These are phyloP conservation scores for Mucor piriformis DNA, from an alignment of 371 early-diverging fungal species.

Conservation along the genomic window DNA sequence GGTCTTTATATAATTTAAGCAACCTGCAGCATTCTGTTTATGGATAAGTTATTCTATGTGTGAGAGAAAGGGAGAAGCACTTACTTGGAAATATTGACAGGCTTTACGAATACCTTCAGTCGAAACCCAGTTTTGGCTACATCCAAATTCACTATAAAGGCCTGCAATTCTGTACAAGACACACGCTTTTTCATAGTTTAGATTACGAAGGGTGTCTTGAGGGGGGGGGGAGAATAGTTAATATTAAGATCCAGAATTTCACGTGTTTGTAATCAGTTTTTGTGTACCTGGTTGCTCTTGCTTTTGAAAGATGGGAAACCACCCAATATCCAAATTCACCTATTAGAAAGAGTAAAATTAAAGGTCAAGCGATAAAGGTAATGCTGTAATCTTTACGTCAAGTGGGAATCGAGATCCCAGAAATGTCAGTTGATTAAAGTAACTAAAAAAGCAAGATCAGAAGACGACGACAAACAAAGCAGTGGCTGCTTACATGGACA, in stretches of 20 bases:
- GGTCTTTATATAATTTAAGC: conserved; percentile 62
- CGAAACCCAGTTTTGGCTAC: conserved; percentile 61
- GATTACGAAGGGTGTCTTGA: conserved; percentile 45
- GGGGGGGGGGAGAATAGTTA: not conserved
- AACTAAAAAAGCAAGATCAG: conserved; percentile 21
- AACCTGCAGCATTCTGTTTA: conserved; percentile 78
- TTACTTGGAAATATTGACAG: conserved; percentile 76
- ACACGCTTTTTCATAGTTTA: conserved; percentile 82
- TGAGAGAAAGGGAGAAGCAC: not conserved
- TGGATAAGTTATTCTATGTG: not conserved
- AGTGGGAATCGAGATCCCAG: conserved; percentile 48
- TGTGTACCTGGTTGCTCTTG: conserved; percentile 22
- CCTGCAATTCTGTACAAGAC: conserved; percentile 86
- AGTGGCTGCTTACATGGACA: conserved; percentile 26
- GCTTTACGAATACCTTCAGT: conserved; percentile 78
- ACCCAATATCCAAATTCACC: conserved; percentile 21
- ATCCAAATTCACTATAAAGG: conserved; percentile 78
- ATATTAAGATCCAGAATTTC: conserved; percentile 1
- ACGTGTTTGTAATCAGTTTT: conserved; percentile 14
- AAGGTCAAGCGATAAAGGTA: not conserved
- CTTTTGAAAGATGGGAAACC: conserved; percentile 26
- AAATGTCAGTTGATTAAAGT: conserved; percentile 48
- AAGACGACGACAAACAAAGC: not conserved
- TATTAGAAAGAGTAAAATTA: not conserved
- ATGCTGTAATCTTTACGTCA: conserved; percentile 44